phyloP scores from a whole-genome alignment of 176 grass and related monocot genomes.

The Raddia guianensis region DNA sequence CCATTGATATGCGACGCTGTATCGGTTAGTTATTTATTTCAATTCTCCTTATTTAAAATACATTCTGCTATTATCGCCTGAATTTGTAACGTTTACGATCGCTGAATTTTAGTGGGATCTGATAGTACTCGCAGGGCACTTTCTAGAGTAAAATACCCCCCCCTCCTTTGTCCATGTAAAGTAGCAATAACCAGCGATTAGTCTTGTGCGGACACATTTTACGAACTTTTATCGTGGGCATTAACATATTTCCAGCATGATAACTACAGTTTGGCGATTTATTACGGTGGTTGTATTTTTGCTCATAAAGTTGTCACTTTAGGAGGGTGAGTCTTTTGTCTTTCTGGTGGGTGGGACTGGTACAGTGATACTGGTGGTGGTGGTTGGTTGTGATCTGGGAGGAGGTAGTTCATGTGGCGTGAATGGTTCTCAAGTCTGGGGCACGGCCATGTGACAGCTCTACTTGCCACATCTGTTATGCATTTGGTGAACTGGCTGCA shows the following conservation, averaged over 20 bases:
- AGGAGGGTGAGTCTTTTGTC: constrained; percentile 3
- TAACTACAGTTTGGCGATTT: background rate
- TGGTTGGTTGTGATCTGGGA: constrained; percentile 15
- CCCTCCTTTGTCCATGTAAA: background rate
- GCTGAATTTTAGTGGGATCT: background rate
- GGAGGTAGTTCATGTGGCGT: background rate
- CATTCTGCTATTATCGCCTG: background rate
- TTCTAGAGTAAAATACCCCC: background rate
- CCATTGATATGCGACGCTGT: background rate
- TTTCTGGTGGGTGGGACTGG: background rate
- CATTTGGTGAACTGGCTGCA: background rate
- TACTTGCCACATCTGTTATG: background rate
- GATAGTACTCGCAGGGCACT: background rate
- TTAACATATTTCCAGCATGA: background rate
- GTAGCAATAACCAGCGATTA: background rate
- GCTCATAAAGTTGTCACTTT: background rate
- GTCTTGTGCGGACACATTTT: background rate
- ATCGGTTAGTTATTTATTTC: background rate
- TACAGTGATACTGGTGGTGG: background rate
- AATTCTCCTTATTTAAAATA: background rate
- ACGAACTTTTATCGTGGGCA: background rate
- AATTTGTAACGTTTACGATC: background rate
- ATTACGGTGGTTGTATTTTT: background rate
- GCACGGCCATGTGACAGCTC: background rate
- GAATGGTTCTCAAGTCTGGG: background rate